phyloP scores from a whole-genome alignment of 1,139 yeast species.

The Geotrichum europaeum region DNA sequence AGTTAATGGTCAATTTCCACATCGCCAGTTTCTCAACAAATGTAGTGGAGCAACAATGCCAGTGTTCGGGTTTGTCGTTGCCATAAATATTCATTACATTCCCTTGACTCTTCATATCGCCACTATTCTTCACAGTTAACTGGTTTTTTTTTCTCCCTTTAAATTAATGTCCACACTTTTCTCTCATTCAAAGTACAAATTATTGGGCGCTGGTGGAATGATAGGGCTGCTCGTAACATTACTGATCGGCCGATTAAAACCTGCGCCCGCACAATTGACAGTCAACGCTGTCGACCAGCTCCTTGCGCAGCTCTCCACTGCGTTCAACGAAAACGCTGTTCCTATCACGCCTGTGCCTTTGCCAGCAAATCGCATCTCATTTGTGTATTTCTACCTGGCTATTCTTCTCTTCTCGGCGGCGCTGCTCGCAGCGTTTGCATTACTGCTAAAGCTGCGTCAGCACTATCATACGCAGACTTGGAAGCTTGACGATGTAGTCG shows the following conservation, averaged over 20 bases:
- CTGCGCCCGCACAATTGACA: neutral
- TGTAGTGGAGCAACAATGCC: neutral
- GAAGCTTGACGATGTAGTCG: conserved; percentile 14
- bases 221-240: neutral
- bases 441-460: neutral
- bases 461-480: neutral
- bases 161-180: neutral
- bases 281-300: neutral
- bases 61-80: neutral
- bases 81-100: neutral
- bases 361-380: neutral
- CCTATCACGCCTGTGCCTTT: neutral
- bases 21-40: neutral
- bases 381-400: neutral
- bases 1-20: neutral
- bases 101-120: neutral
- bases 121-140: neutral
- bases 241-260: neutral
- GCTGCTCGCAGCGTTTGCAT: neutral
- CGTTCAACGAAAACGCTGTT: neutral
- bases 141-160: neutral
- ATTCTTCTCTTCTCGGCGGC: neutral
- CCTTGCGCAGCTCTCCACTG: neutral
- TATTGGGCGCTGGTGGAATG: neutral
- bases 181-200: neutral